Percentiles rank a stretch among this genome's conserved stretches.
These are phyloP conservation scores for Lophiotrema nucula DNA, from an alignment of 495 filamentous ascomycete genomes.

Conservation along the genomic window DNA sequence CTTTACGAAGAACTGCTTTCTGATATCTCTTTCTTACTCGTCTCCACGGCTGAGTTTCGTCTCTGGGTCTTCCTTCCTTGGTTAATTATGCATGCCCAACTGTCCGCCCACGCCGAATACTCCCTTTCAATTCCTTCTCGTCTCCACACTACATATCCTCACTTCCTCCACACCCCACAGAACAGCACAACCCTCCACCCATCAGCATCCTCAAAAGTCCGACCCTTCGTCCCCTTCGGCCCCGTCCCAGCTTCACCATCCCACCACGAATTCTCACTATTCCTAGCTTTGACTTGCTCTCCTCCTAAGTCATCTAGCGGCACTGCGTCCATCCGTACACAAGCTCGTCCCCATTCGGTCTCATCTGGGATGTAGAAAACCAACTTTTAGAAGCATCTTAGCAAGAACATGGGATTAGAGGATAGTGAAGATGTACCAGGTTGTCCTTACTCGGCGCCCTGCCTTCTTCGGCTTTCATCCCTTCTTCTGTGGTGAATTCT, in stretches of 20 bases:
- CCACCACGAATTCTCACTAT: conserved; percentile 28
- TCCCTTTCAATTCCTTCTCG: no score
- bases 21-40: no score
- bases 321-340: conserved; percentile 14
- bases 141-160: no score
- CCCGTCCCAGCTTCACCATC: not conserved
- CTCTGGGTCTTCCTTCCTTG: no score
- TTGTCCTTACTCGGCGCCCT: conserved; percentile 22
- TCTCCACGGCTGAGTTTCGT: no score
- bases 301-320: no score
- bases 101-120: no score
- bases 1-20: no score
- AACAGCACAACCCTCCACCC: conserved; percentile 25
- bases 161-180: conserved; percentile 11
- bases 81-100: no score
- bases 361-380: conserved; percentile 28
- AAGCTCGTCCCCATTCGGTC: conserved; percentile 11
- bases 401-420: no score
- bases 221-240: conserved; percentile 12
- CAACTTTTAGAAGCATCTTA: no score
- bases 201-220: conserved; percentile 27
- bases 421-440: no score
- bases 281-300: conserved; percentile 4
- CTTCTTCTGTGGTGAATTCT: conserved; percentile 26
- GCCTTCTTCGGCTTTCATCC: conserved; percentile 7